Percentiles rank a stretch among this genome's conserved stretches.
Conservation (phyloP, 768 basidiomycete genomes). For the Tremella fuciformis region DNA sequence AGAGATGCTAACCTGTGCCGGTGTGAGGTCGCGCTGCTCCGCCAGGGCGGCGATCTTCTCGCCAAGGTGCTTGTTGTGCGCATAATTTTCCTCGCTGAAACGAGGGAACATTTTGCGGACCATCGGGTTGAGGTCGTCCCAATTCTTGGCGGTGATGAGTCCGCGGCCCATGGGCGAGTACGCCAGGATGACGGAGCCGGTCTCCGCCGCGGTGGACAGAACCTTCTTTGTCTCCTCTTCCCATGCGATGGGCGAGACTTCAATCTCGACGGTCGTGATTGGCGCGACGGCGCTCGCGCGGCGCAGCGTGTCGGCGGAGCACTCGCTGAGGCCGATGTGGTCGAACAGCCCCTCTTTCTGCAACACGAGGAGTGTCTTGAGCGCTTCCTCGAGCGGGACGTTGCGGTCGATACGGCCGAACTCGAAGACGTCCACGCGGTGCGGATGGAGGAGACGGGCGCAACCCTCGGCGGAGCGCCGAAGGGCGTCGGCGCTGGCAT, state of each 20-base stretch:
- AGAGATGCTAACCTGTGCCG: slow-evolving; percentile 52
- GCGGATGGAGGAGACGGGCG: no score
- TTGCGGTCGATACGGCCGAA: no score
- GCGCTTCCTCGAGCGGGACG: slow-evolving; percentile 54
- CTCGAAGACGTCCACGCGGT: no score
- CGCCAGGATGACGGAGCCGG: slow-evolving; percentile 55
- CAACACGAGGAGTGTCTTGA: slow-evolving; percentile 55
- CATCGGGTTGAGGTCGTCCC: slow-evolving; percentile 43
- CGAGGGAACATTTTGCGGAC: slow-evolving; percentile 45
- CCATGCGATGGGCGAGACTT: slow-evolving; percentile 46
- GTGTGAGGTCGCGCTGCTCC: slow-evolving; percentile 46
- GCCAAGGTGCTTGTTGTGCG: slow-evolving; percentile 51
- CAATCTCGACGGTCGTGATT: slow-evolving; percentile 59
- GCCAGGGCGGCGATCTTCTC: slow-evolving; percentile 51
- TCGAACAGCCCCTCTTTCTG: slow-evolving; percentile 60
- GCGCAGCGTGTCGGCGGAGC: slow-evolving; percentile 54
- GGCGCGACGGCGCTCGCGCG: slow-evolving; percentile 55
- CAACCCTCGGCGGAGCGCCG: no score
- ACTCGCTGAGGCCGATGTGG: slow-evolving; percentile 14
- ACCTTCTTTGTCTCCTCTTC: slow-evolving; percentile 42
- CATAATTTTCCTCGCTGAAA: slow-evolving; percentile 50
- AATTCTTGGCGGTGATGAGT: slow-evolving; percentile 45
- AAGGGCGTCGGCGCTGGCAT: no score
- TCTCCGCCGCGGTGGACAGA: slow-evolving; percentile 50
- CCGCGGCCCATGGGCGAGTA: slow-evolving; percentile 55